Evolutionary conservation across 1,284 basidiomycete species (phyloP), one percentile per base, ranked within the genome.

Genomic region (Albatrellus sp.): DNA sequence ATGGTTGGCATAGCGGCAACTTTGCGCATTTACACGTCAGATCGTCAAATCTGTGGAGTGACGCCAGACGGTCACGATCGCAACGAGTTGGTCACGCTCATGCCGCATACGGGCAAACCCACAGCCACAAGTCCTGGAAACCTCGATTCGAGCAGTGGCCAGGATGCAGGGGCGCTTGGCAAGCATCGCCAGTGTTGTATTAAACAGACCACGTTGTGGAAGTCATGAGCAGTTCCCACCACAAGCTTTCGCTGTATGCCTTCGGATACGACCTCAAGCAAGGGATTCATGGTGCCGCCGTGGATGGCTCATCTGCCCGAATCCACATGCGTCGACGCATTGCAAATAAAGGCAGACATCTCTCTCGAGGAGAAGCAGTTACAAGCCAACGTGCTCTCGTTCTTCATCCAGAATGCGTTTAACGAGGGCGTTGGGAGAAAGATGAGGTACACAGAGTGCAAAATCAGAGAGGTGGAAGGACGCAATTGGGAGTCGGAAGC

Each of bases 401-500:
- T 42, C 40, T 42, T 42, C 40, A 42, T 33, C 12, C 29, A 42
- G 14, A 16, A 29, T 13, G 40, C 24, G 24, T 11, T 14, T 13
- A 19, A n/a, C 30, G 24, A 14, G 8, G 17, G n/a, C 12, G 12
- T 42, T 8, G 40, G 28, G 11, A 42, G 29, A 19, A 14, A 31
- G 30, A 29, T 42, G 2, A 42, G 17, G 11, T 42, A 31, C 20
- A 17, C 32, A 3, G 13, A 12, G 9, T 31, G 12, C 16, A 42
- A 42, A 31, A 30, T 30, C 9, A 31, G 14, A 11, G 29, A 42
- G 40, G 20, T 33, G 68, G 31, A 59, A 17, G 46, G 59, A 1
- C 64, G 68, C 51, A 56, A 64, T 32, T 64, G 66, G 34, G 59
- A 72, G n/a, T 61, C 46, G 2, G 49, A 47, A 14, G 46, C 65